Evolutionary conservation across 2,329 filamentous ascomycete genomes (phyloP).

Genomic region (Blastomyces emzantsi): DNA sequence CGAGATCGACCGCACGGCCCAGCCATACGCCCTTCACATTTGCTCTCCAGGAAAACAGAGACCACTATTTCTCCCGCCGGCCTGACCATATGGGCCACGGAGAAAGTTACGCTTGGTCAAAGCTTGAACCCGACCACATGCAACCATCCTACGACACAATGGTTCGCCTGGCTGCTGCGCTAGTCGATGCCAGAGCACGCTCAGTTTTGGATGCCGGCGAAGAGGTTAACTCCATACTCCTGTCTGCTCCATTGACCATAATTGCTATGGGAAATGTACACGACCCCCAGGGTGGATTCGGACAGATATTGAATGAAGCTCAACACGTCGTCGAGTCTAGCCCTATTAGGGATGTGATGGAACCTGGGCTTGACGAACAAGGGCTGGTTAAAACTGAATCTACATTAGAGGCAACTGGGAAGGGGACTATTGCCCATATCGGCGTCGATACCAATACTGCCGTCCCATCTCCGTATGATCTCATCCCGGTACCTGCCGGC

Average conservation of each 20-base stretch:
- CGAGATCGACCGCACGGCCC: slow-evolving; percentile 27
- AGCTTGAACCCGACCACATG: slow-evolving; percentile 33
- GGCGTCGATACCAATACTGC: background rate
- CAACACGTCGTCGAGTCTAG: background rate
- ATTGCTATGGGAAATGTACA: slow-evolving; percentile 32
- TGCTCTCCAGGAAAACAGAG: slow-evolving; percentile 26
- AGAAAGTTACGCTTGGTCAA: slow-evolving; percentile 28
- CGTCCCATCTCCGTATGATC: slow-evolving; percentile 1
- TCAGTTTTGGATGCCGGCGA: slow-evolving; percentile 28
- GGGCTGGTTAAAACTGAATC: background rate
- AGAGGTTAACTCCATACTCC: slow-evolving; percentile 24
- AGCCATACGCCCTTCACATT: slow-evolving; percentile 23
- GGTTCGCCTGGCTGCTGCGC: slow-evolving; percentile 35
- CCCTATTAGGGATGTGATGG: background rate
- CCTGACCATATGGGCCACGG: slow-evolving; percentile 25
- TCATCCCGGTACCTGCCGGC: slow-evolving; percentile 1
- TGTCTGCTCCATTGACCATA: slow-evolving; percentile 30
- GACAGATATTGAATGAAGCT: slow-evolving; percentile 6
- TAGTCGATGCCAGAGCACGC: slow-evolving; percentile 29
- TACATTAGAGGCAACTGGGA: background rate
- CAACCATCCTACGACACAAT: slow-evolving; percentile 39
- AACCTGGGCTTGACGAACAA: background rate
- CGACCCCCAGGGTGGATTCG: slow-evolving; percentile 20
- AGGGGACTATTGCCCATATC: background rate
- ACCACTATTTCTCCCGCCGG: slow-evolving; percentile 11